Percentiles rank a stretch among this genome's conserved stretches.
Evolutionary conservation across 2,329 filamentous ascomycete species (phyloP).

Genomic region (Lachnellula hyalina): DNA sequence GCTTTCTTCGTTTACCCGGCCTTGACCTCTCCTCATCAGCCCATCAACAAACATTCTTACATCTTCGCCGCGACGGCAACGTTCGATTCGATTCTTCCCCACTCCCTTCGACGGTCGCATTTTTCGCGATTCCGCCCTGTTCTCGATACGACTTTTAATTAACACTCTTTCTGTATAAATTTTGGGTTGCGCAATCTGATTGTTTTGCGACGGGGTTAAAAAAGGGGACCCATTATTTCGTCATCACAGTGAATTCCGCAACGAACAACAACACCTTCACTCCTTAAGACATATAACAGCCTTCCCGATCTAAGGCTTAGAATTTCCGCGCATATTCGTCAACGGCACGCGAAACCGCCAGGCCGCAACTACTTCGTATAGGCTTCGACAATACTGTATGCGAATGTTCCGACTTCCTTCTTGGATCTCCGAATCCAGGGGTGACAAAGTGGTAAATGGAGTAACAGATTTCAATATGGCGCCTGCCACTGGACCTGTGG

Average conservation of each 20-base stretch:
- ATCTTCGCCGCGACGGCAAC: conserved; percentile 19
- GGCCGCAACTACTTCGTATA: conserved; percentile 7
- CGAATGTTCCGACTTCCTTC: conserved; percentile 54
- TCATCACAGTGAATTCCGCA: conserved; percentile 6
- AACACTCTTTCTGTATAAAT: conserved; percentile 16
- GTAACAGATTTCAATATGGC: conserved; percentile 39
- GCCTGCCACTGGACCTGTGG: conserved; percentile 19
- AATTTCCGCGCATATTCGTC: conserved; percentile 3
- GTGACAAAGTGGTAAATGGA: conserved; percentile 44
- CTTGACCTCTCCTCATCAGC: conserved; percentile 1
- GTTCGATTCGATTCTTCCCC: conserved; percentile 20
- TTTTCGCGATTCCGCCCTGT: neutral
- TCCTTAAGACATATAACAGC: neutral
- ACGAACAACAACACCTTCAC: conserved; percentile 8
- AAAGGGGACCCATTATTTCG: conserved; percentile 1
- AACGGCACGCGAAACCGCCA: conserved; percentile 6
- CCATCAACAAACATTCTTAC: conserved; percentile 10
- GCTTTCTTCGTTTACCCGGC: neutral
- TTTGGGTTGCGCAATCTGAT: conserved; percentile 5
- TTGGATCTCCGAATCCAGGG: conserved; percentile 53
- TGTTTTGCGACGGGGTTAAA: conserved; percentile 4
- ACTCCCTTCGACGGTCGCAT: conserved; percentile 13
- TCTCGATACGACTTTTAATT: conserved; percentile 23
- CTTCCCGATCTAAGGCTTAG: conserved; percentile 4
- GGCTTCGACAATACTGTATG: conserved; percentile 28